These are phyloP conservation scores for Ilyonectria destructans DNA, from an alignment of 2,329 filamentous ascomycete species.

Conservation along the genomic window DNA sequence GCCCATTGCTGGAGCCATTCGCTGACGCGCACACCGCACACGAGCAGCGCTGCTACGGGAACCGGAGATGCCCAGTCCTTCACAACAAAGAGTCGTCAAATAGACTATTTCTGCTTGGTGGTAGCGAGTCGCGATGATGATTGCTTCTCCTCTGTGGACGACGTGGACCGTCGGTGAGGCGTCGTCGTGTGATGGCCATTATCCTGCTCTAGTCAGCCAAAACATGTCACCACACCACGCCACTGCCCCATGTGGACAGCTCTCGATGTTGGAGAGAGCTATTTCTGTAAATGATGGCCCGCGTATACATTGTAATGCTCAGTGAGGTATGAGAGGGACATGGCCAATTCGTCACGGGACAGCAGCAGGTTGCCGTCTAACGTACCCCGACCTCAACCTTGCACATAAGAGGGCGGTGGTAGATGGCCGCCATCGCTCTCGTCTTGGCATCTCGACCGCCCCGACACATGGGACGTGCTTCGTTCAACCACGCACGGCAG, in stretches of 20 bases:
- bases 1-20: conserved; percentile 42
- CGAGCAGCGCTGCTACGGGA: conserved; percentile 27
- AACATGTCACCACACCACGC: not conserved
- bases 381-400: not conserved
- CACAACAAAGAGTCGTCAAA: conserved; percentile 14
- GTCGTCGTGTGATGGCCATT: not conserved
- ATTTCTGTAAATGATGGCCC: not conserved
- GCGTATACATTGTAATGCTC: not conserved
- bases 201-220: not conserved
- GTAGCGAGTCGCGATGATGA: conserved; percentile 10
- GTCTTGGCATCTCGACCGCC: not conserved
- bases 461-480: conserved; percentile 21
- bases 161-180: conserved; percentile 2
- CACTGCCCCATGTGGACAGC: not conserved
- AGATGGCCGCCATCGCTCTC: conserved; percentile 4
- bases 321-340: not conserved
- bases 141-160: conserved; percentile 14
- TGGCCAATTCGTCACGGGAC: not conserved
- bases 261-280: not conserved
- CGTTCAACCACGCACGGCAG: not conserved
- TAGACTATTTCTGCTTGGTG: conserved; percentile 14
- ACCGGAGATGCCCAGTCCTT: conserved; percentile 18
- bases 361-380: not conserved
- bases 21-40: conserved; percentile 24
- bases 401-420: not conserved